Evolutionary conservation across 768 basidiomycete genomes (phyloP), one percentile per base, ranked within the genome.

Genomic region (Termitomyces sp.): DNA sequence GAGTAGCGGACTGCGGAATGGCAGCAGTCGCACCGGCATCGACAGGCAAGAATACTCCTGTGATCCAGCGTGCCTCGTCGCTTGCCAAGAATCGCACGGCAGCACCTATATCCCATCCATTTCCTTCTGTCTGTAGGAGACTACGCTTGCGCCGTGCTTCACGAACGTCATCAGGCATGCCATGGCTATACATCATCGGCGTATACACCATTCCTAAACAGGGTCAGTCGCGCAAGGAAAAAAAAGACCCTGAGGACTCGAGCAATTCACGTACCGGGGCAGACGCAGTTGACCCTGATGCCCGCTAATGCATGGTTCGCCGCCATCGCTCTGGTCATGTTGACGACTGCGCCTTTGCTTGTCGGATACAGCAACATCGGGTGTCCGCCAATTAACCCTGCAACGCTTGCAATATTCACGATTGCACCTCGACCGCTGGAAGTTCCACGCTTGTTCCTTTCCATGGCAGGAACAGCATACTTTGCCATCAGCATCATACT

Each of bases 281-380:
- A 74, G 11, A 75, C 74, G 58, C 70, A 74, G 41, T 75, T 75
- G 10, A 75, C 74, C 42, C 73, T 66, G 49, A 77, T 76, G 1
- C 73, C 74, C 21, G 67, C 66, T 3, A 70, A 65, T 0, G 71
- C 75, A 60, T 76, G 76, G 53, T 77, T 75, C 1, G 68, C 69
- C 0, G 74, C 76, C 76, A 77, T 77, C 1, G 76, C 75, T 44
- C 74, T 64, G 1, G 76, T 77, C 71, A 77, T 74, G 41, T 77
- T 75, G 37, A 77, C 62, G 11, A 76, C 62, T 0, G 76, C 76
- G 4, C 75, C 75, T 61, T 76, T 77, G 54, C 72, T 75, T 23
- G 73, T 75, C 0, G 74, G 74, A 44, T 77, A 77, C 12, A 77
- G 63, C 33, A 76, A 60, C 62, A 72, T 69, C 5, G 74, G 72